Conservation (phyloP, 305 asterid genomes). For the Ilex paraguariensis region DNA sequence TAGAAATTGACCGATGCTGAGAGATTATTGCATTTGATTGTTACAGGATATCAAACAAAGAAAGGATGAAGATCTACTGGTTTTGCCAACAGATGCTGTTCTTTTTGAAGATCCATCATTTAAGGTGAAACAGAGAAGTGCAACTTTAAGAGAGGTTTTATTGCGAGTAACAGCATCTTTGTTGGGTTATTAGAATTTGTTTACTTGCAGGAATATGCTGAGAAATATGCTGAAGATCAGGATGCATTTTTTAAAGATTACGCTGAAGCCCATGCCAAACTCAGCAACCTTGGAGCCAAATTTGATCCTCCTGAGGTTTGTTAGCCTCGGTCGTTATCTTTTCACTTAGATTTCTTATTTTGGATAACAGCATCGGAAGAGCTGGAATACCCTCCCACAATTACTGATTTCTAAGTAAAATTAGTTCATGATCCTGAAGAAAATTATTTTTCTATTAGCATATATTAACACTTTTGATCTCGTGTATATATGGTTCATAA, state of each 20-base stretch:
- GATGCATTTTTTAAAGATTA: slow-evolving; percentile 85
- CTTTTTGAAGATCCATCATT: slow-evolving; percentile 89
- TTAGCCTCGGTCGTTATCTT: neutral
- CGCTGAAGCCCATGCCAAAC: slow-evolving; percentile 96
- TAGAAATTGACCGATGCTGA: slow-evolving; percentile 12
- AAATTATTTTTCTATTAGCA: too few species aligned
- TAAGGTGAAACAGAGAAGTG: slow-evolving; percentile 49
- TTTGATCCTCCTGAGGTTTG: slow-evolving; percentile 89
- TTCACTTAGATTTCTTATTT: neutral
- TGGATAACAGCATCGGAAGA: too few species aligned
- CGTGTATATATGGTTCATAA: too few species aligned
- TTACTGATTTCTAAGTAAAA: too few species aligned
- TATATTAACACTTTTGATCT: too few species aligned
- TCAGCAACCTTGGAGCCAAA: slow-evolving; percentile 91
- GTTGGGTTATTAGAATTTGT: too few species aligned
- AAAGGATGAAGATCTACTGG: slow-evolving; percentile 83
- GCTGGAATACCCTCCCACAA: neutral
- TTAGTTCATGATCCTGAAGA: too few species aligned
- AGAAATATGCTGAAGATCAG: slow-evolving; percentile 84
- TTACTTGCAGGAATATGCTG: slow-evolving; percentile 62
- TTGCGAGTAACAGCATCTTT: neutral
- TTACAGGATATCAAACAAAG: slow-evolving; percentile 75
- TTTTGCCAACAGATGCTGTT: slow-evolving; percentile 91
- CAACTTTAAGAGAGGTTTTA: neutral
- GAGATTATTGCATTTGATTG: slow-evolving; percentile 14